Percentiles rank a stretch among this genome's conserved stretches.
Evolutionary conservation across 2,329 filamentous ascomycete genomes (phyloP).

Genomic region (Exophiala phaeomuriformis): DNA sequence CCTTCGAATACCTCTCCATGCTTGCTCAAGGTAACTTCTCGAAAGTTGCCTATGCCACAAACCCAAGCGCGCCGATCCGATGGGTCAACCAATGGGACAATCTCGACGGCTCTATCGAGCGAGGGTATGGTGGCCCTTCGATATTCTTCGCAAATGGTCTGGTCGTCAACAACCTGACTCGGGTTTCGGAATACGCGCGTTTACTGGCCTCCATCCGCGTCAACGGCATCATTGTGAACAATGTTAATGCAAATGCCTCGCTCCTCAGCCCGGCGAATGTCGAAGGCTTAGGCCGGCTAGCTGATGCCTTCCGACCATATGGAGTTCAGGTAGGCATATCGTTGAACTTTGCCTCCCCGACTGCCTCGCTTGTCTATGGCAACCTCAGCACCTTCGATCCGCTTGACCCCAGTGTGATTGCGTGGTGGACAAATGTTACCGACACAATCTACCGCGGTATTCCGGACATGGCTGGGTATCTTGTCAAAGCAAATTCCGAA

Average conservation of each 20-base stretch:
- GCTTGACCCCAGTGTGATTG: conserved; percentile 51
- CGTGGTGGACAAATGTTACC: conserved; percentile 58
- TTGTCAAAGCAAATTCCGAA: conserved; percentile 66
- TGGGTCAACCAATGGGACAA: conserved; percentile 73
- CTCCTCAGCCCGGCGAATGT: conserved; percentile 53
- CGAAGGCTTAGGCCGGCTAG: conserved; percentile 54
- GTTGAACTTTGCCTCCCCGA: conserved; percentile 60
- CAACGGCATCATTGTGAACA: conserved; percentile 63
- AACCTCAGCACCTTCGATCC: conserved; percentile 59
- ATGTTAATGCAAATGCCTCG: conserved; percentile 61
- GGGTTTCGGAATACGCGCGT: conserved; percentile 56
- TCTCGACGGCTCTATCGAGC: conserved; percentile 55
- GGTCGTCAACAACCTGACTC: conserved; percentile 53
- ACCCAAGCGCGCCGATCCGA: conserved; percentile 54
- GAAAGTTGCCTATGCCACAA: conserved; percentile 44
- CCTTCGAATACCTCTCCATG: conserved; percentile 60
- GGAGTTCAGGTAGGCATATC: conserved; percentile 60
- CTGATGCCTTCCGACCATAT: conserved; percentile 59
- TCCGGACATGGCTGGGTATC: conserved; percentile 61
- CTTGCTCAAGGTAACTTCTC: conserved; percentile 55
- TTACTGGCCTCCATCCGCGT: conserved; percentile 59
- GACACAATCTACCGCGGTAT: conserved; percentile 53
- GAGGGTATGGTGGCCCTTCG: conserved; percentile 60
- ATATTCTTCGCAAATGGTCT: conserved; percentile 59
- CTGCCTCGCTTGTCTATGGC: conserved; percentile 40